Conservation (phyloP, 2,329 filamentous ascomycete genomes). For the Talaromyces sp. region DNA sequence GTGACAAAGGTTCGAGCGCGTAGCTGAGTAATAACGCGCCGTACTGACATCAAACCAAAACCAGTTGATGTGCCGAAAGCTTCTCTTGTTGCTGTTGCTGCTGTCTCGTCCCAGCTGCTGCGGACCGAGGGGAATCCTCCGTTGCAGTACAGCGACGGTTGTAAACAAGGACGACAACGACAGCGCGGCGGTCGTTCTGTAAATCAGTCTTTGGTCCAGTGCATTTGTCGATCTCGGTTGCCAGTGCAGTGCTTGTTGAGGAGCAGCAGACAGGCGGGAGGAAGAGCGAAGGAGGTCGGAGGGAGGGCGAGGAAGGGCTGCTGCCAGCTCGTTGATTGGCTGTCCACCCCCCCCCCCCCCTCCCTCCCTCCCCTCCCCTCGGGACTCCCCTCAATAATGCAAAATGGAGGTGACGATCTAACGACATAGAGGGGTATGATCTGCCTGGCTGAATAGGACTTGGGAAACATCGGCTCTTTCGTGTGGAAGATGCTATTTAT, state of each 20-base stretch:
- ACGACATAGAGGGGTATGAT: not conserved
- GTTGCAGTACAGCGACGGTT: not conserved
- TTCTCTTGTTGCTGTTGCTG: not conserved
- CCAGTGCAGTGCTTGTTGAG: not conserved
- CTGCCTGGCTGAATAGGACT: not conserved
- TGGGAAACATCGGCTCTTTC: not conserved
- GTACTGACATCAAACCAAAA: not conserved
- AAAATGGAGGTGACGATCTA: not conserved
- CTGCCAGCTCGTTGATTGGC: not conserved
- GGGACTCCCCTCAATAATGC: not conserved
- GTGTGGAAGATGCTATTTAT: not conserved
- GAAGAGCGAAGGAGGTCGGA: not conserved
- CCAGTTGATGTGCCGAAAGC: not conserved
- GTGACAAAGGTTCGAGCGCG: not conserved
- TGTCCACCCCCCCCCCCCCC: not conserved
- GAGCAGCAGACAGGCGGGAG: not conserved
- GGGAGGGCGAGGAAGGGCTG: not conserved
- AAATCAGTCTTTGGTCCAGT: not conserved
- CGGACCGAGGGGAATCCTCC: not conserved
- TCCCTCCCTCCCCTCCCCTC: not conserved
- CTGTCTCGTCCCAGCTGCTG: not conserved
- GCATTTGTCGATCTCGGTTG: not conserved
- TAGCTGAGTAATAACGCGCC: not conserved
- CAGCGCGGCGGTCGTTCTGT: not conserved
- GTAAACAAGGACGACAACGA: not conserved